phyloP scores from a whole-genome alignment of 2,329 filamentous ascomycete species.

The Pseudocercospora fuligena region DNA sequence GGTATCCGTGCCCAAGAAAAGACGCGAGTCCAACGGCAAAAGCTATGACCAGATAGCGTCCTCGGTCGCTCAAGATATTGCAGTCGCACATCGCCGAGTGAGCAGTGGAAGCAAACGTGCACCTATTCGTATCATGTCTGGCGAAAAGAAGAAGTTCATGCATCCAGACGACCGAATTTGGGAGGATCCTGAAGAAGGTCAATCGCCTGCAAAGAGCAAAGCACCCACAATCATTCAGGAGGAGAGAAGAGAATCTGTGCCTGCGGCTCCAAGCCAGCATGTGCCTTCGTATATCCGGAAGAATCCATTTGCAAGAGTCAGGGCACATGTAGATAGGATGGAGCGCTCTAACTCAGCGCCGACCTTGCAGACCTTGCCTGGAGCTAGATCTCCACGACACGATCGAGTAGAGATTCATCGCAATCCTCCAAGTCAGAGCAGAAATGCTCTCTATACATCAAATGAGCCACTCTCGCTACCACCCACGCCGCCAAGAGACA shows the following conservation, averaged over 20 bases:
- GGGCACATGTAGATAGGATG: slow-evolving; percentile 56
- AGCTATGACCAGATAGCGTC: slow-evolving; percentile 44
- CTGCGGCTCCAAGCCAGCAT: slow-evolving; percentile 25
- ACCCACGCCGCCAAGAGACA: slow-evolving; percentile 39
- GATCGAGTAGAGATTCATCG: slow-evolving; percentile 75
- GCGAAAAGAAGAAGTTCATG: slow-evolving; percentile 66
- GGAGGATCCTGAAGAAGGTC: slow-evolving; percentile 74
- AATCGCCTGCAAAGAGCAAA: slow-evolving; percentile 22
- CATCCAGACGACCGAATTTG: slow-evolving; percentile 80
- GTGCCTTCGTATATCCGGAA: slow-evolving; percentile 58
- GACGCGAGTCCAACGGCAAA: slow-evolving; percentile 35
- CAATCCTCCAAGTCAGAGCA: slow-evolving; percentile 81
- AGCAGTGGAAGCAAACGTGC: slow-evolving; percentile 65
- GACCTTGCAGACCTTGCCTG: slow-evolving; percentile 38
- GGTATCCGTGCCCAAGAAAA: slow-evolving; percentile 28
- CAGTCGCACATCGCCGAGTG: slow-evolving; percentile 51
- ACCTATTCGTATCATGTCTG: slow-evolving; percentile 62
- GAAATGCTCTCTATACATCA: slow-evolving; percentile 77
- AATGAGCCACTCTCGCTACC: slow-evolving; percentile 58
- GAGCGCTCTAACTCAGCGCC: slow-evolving; percentile 52
- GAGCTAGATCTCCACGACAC: slow-evolving; percentile 38
- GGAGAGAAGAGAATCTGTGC: slow-evolving; percentile 13
- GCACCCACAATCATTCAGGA: slow-evolving; percentile 11
- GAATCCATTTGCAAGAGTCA: slow-evolving; percentile 68
- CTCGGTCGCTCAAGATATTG: slow-evolving; percentile 42